phyloP scores from a whole-genome alignment of 306 rosid species.

The Dalbergia cochinchinensis region DNA sequence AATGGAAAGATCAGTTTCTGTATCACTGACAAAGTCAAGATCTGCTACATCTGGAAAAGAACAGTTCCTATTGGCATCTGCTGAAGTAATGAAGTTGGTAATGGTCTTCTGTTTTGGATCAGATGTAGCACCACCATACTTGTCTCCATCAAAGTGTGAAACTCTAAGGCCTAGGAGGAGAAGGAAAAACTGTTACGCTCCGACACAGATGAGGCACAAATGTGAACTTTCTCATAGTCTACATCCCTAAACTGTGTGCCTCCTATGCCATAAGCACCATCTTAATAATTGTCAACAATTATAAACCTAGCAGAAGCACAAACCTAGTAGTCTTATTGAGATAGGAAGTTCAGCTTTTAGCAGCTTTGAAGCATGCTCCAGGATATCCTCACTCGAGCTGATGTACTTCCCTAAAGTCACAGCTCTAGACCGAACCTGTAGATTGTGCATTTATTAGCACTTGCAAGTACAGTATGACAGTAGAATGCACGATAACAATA shows the following conservation, averaged over 20 bases:
- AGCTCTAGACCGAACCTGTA: slow-evolving; percentile 87
- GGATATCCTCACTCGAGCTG: slow-evolving; percentile 75
- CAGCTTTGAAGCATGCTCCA: slow-evolving; percentile 84
- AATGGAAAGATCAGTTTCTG: slow-evolving; percentile 54
- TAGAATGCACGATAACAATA: slow-evolving; percentile 27
- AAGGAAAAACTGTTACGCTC: slow-evolving; percentile 38
- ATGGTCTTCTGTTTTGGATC: slow-evolving; percentile 84
- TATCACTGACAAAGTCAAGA: slow-evolving; percentile 50
- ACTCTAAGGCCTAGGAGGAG: slow-evolving; percentile 78
- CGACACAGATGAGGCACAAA: slow-evolving; percentile 31
- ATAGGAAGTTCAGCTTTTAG: slow-evolving; percentile 94
- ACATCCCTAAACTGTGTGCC: slow-evolving; percentile 20
- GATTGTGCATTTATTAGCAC: slow-evolving; percentile 49
- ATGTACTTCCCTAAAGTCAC: slow-evolving; percentile 78
- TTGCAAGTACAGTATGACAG: slow-evolving; percentile 26
- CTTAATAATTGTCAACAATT: slow-evolving; percentile 23
- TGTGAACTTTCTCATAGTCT: slow-evolving; percentile 27
- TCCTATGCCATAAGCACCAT: slow-evolving; percentile 35
- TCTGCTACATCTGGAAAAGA: slow-evolving; percentile 50
- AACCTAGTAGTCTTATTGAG: slow-evolving; percentile 89
- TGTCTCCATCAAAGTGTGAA: slow-evolving; percentile 76
- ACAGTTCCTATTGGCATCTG: slow-evolving; percentile 56
- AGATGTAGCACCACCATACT: slow-evolving; percentile 51
- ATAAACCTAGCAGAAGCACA: slow-evolving; percentile 32
- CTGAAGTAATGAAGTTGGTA: slow-evolving; percentile 65